These are phyloP conservation scores for Teunomyces pallodes DNA, from an alignment of 805 yeast genomes.

Conservation along the genomic window DNA sequence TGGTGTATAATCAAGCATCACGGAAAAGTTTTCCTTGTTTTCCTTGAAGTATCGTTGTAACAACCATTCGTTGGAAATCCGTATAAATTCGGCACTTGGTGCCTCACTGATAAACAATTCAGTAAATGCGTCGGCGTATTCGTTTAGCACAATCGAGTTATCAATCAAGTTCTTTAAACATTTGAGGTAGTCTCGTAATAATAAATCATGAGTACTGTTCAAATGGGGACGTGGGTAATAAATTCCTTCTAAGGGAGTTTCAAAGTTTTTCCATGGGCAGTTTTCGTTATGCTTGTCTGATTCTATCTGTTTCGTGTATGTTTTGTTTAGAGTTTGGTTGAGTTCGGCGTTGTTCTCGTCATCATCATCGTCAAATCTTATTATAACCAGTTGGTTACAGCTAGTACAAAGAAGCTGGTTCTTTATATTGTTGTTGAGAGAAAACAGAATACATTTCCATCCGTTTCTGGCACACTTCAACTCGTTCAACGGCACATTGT, in stretches of 20 bases:
- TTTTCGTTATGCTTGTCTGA: conserved; percentile 24
- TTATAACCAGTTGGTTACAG: conserved; percentile 28
- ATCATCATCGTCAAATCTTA: conserved; percentile 33
- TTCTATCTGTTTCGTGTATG: conserved; percentile 25
- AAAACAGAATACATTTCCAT: conserved; percentile 46
- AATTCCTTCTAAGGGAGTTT: conserved; percentile 29
- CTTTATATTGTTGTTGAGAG: conserved; percentile 17
- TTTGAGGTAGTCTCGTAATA: conserved; percentile 27
- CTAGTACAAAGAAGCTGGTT: conserved; percentile 34
- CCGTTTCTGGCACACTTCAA: conserved; percentile 51
- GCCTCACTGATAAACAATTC: conserved; percentile 1
- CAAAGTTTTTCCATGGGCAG: conserved; percentile 39
- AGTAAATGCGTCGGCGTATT: conserved; percentile 9
- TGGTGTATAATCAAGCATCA: conserved; percentile 24
- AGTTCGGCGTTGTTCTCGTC: conserved; percentile 58
- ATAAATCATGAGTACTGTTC: conserved; percentile 24
- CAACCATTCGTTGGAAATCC: conserved; percentile 32
- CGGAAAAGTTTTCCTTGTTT: conserved; percentile 33
- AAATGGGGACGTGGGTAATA: conserved; percentile 37
- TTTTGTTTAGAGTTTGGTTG: conserved; percentile 14
- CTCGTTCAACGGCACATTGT: conserved; percentile 35
- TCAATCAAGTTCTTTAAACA: conserved; percentile 27
- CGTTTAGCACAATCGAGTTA: conserved; percentile 17
- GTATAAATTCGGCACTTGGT: conserved; percentile 13
- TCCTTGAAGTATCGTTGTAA: conserved; percentile 28